Conservation (phyloP, 495 filamentous ascomycete genomes). For the Evansstolkia leycettana region DNA sequence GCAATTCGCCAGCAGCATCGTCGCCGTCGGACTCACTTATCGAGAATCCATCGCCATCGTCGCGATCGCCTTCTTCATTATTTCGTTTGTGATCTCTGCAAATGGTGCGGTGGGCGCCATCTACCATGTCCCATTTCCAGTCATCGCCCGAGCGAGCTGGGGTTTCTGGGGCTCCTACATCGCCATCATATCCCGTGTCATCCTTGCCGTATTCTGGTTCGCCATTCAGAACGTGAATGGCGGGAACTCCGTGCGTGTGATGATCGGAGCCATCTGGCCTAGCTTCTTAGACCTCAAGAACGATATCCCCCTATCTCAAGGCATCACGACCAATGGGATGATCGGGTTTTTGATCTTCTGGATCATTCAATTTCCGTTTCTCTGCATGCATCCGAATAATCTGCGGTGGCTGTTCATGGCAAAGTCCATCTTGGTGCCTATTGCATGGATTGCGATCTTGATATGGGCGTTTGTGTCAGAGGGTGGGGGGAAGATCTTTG, state of each 20-base stretch:
- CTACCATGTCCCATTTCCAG: constrained; percentile 56
- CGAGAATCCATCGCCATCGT: constrained; percentile 49
- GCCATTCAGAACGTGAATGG: constrained; percentile 59
- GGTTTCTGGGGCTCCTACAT: constrained; percentile 61
- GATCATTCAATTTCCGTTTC: constrained; percentile 32
- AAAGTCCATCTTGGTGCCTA: constrained; percentile 33
- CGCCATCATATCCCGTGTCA: constrained; percentile 51
- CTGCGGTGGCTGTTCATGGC: constrained; percentile 33
- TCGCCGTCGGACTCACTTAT: constrained; percentile 51
- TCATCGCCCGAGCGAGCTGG: constrained; percentile 52
- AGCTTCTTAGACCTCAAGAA: constrained; percentile 44
- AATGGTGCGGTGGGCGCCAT: constrained; percentile 52
- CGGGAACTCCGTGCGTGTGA: constrained; percentile 49
- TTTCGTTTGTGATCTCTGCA: constrained; percentile 48
- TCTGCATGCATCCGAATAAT: constrained; percentile 33
- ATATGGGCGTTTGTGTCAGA: constrained; percentile 36
- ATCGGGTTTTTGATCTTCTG: constrained; percentile 50
- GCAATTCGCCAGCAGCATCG: constrained; percentile 48
- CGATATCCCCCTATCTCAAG: constrained; percentile 39
- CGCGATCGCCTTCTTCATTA: constrained; percentile 47
- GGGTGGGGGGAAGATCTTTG: constrained; percentile 19
- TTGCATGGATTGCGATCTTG: constrained; percentile 34
- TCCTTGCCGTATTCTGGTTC: constrained; percentile 63
- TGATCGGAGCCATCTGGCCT: constrained; percentile 59
- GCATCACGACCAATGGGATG: constrained; percentile 55